phyloP scores from a whole-genome alignment of 106 monocot genomes.

The Xerophyta viscosa region DNA sequence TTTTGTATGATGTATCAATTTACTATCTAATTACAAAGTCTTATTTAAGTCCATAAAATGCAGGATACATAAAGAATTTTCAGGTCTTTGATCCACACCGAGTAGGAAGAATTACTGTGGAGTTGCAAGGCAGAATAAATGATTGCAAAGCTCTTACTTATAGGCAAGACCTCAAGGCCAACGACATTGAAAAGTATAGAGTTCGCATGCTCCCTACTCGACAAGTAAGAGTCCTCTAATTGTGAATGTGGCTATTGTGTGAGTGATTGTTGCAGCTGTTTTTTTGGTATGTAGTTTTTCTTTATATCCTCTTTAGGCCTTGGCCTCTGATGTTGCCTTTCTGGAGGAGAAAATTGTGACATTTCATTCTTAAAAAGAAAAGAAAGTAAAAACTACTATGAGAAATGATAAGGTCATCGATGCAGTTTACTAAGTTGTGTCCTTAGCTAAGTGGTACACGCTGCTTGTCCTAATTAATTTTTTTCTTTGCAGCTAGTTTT shows the following conservation, averaged over 20 bases:
- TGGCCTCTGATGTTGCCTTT: neutral
- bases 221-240: slow-evolving; percentile 34
- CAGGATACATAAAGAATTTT: slow-evolving; percentile 93
- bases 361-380: neutral
- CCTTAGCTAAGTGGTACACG: no score
- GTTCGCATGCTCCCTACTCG: slow-evolving; percentile 69
- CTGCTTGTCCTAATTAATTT: no score
- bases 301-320: neutral
- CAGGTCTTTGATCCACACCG: slow-evolving; percentile 81
- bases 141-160: slow-evolving; percentile 83
- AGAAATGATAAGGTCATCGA: neutral
- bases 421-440: no score
- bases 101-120: slow-evolving; percentile 84
- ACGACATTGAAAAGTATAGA: slow-evolving; percentile 62
- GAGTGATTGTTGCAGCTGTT: no score
- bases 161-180: slow-evolving; percentile 81
- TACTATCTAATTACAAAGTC: no score
- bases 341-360: neutral
- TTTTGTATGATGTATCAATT: no score
- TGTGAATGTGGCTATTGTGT: neutral
- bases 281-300: no score
- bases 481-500: no score
- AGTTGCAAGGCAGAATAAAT: slow-evolving; percentile 77
- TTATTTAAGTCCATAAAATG: slow-evolving; percentile 9
- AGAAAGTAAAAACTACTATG: neutral